A percentile compares a stretch with the other conserved stretches of the same genome.
Conservation (phyloP, 2,329 filamentous ascomycete species). For the Scytalidium lignicola region DNA sequence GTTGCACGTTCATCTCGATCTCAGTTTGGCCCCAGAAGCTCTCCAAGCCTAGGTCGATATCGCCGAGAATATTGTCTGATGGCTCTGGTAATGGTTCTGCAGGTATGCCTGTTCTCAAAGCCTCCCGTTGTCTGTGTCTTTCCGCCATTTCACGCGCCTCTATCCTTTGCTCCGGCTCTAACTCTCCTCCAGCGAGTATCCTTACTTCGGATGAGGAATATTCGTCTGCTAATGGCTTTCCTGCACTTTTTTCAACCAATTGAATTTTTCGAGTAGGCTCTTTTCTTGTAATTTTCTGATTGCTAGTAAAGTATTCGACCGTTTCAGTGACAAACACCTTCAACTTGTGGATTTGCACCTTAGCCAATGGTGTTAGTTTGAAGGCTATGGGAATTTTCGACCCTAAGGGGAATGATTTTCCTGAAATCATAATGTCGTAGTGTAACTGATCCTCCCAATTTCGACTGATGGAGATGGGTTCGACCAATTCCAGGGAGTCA, state of each 20-base stretch:
- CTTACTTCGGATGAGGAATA: constrained; percentile 63
- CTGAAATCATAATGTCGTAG: constrained; percentile 73
- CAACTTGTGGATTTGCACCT: constrained; percentile 70
- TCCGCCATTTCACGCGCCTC: constrained; percentile 28
- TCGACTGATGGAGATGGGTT: constrained; percentile 69
- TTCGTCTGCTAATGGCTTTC: constrained; percentile 55
- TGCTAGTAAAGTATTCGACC: constrained; percentile 64
- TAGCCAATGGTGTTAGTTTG: constrained; percentile 68
- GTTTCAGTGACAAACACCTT: constrained; percentile 71
- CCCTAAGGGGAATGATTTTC: constrained; percentile 69
- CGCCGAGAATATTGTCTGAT: constrained; percentile 59
- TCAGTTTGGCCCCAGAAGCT: constrained; percentile 58
- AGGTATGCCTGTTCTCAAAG: constrained; percentile 48
- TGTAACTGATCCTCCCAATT: constrained; percentile 74
- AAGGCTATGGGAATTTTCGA: constrained; percentile 70
- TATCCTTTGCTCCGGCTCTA: constrained; percentile 43
- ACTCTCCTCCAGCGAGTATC: constrained; percentile 61
- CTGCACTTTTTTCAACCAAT: constrained; percentile 66
- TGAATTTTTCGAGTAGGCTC: constrained; percentile 63
- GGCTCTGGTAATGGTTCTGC: constrained; percentile 22
- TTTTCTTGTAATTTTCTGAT: constrained; percentile 63
- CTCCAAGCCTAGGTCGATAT: constrained; percentile 50
- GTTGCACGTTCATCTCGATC: constrained; percentile 70
- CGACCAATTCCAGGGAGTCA: constrained; percentile 65
- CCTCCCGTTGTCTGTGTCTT: constrained; percentile 37